phyloP scores from a whole-genome alignment of 176 grass and related monocot species.

The Leersia perrieri region DNA sequence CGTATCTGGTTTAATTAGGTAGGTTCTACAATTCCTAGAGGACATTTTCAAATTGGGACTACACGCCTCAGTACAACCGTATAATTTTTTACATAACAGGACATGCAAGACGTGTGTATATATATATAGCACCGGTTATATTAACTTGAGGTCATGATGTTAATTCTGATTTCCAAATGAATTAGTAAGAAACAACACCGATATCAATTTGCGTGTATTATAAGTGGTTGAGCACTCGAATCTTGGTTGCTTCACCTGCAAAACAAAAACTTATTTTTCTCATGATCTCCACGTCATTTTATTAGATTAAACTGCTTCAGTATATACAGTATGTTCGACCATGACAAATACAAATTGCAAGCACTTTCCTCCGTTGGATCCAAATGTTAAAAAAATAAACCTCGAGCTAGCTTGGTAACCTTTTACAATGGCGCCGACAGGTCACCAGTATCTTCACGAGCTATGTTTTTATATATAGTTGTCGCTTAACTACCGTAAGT shows the following conservation, averaged over 20 bases:
- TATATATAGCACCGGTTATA: neutral
- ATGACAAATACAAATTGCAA: conserved; percentile 11
- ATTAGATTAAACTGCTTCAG: neutral
- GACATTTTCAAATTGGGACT: neutral
- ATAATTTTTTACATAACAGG: neutral
- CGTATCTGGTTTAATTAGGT: neutral
- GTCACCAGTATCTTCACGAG: neutral
- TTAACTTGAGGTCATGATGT: neutral
- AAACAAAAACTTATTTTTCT: neutral
- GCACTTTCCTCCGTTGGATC: neutral
- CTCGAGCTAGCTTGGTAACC: neutral
- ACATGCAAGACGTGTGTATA: neutral
- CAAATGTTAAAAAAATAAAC: neutral
- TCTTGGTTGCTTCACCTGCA: neutral
- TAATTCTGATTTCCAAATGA: neutral
- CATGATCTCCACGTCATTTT: neutral
- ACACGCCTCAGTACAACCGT: neutral
- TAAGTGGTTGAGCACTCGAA: neutral
- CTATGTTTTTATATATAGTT: neutral
- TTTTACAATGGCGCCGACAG: conserved; percentile 18
- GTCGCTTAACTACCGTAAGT: conserved; percentile 13
- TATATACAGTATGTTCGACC: neutral
- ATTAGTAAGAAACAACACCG: neutral
- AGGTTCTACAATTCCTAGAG: neutral
- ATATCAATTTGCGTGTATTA: neutral